Base-by-base conservation (phyloP, 176 grass and related monocot species). In the Aechmea fasciata region DNA sequence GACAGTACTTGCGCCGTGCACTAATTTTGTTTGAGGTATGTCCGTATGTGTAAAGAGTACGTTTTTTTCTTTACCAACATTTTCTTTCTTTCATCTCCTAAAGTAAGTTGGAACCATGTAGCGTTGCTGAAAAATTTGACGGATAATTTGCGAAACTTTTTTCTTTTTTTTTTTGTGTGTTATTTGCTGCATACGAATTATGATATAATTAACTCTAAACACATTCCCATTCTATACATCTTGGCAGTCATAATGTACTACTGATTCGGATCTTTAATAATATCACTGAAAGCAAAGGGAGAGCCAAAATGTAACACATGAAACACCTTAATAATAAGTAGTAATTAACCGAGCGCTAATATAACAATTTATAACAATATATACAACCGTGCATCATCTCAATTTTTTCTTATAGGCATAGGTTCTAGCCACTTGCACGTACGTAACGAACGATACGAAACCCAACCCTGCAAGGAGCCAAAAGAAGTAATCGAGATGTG, bases 401-500 rank as follows among this genome's bases (percentile, higher is more conserved):
- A 76, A 19, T 25, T 76, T 76, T 76, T 18, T 76, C 50, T 76
- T 76, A 20, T 76, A 76, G 19, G 57, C 49, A 55, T 76, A 76
- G 2, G 61, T 53, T 76, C 19, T 76, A 18, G 74, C 63, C 25
- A 76, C 50, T 2, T 29, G 22, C 23, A 76, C 41, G 48, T 76
- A 76, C 2, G 66, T 65, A 29, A 76, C 9, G 52, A 76, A 76
- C 13, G 73, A 76, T 48, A 22, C 19, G 52, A 66, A 76, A 79
- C 67, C 67, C 2, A 79, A 66, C 1, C 68, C 67, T 11, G 48
- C 41, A 19, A 79, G 76, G 12, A 79, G 76, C 77, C 77, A 79
- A 59, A 71, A 79, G 51, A 79, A 79, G 50, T 79, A 79, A 79
- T 79, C 68, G 26, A 79, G 62, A 25, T 71, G 77, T 9, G 77